Evolutionary conservation across 202 grass and related monocot genomes (phyloP).

Genomic region (Digitaria exilis): DNA sequence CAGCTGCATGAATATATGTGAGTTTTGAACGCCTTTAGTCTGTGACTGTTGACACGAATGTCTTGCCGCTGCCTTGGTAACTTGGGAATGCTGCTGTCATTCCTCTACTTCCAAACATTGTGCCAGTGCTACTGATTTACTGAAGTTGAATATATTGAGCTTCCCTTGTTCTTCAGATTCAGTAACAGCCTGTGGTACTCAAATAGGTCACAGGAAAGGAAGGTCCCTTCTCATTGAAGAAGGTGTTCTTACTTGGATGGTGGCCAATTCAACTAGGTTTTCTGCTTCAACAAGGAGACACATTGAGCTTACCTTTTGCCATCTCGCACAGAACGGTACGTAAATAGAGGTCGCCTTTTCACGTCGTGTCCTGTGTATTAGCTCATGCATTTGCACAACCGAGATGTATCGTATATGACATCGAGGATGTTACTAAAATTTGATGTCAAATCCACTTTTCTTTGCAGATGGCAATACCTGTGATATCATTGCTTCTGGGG

Average conservation of each 20-base stretch:
- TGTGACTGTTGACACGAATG: neutral
- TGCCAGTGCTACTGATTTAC: neutral
- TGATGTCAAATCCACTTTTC: neutral
- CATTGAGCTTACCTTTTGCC: constrained; percentile 87
- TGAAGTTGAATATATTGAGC: constrained; percentile 1
- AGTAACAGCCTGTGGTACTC: constrained; percentile 4
- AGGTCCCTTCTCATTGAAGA: constrained; percentile 91
- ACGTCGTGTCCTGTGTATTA: neutral
- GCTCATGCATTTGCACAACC: neutral
- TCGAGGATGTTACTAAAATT: neutral
- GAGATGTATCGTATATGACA: neutral
- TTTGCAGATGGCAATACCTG: constrained; percentile 75
- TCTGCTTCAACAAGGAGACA: constrained; percentile 65
- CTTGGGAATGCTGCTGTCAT: neutral
- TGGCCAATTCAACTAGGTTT: constrained; percentile 62
- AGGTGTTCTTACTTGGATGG: constrained; percentile 72
- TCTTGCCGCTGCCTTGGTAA: neutral
- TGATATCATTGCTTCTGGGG: constrained; percentile 77
- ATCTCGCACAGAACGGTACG: constrained; percentile 93
- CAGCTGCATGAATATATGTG: constrained; percentile 1
- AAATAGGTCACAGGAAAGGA: constrained; percentile 78
- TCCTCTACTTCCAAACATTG: constrained; percentile 10
- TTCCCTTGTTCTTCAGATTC: constrained; percentile 2
- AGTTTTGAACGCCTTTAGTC: neutral
- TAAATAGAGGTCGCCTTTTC: neutral